Evolutionary conservation across 768 basidiomycete species (phyloP).

Genomic region (Cystoderma amianthinum): DNA sequence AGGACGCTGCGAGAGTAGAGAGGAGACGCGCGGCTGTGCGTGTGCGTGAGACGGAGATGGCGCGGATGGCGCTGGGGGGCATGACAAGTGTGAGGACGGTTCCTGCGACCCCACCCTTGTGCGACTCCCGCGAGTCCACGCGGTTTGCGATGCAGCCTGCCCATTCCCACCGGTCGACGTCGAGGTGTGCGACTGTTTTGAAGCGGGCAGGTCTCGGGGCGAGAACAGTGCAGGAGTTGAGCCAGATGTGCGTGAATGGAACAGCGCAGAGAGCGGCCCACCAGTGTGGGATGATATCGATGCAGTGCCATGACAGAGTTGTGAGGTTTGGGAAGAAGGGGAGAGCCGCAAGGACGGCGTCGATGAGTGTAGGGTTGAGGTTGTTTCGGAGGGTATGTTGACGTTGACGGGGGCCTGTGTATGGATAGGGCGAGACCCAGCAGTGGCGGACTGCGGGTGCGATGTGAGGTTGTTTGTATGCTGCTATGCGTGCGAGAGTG

Average conservation of each 20-base stretch:
- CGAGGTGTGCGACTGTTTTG: constrained; percentile 14
- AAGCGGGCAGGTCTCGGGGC: constrained; percentile 6
- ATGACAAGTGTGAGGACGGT: constrained; percentile 17
- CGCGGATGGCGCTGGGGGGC: constrained; percentile 18
- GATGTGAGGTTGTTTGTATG: constrained; percentile 23
- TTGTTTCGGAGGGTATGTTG: constrained; percentile 20
- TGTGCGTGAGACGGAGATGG: constrained; percentile 22
- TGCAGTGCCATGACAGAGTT: constrained; percentile 27
- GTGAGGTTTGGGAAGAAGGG: constrained; percentile 24
- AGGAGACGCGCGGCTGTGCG: constrained; percentile 24
- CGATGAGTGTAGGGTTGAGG: constrained; percentile 20
- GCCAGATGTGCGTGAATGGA: constrained; percentile 20
- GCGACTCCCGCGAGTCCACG: constrained; percentile 24
- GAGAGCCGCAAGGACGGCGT: constrained; percentile 20
- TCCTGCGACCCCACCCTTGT: constrained; percentile 17
- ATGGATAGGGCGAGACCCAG: constrained; percentile 27
- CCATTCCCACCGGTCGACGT: constrained; percentile 31
- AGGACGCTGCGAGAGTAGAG: constrained; percentile 8
- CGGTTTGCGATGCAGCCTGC: constrained; percentile 23
- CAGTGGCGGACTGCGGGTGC: constrained; percentile 24
- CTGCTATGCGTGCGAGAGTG: constrained; percentile 19
- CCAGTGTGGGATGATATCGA: constrained; percentile 24
- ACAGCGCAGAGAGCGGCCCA: constrained; percentile 20
- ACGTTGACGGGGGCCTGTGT: constrained; percentile 17
- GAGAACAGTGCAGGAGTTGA: constrained; percentile 22